Conservation (phyloP, 2,329 filamentous ascomycete species). For the Aspergillus japonicus region DNA sequence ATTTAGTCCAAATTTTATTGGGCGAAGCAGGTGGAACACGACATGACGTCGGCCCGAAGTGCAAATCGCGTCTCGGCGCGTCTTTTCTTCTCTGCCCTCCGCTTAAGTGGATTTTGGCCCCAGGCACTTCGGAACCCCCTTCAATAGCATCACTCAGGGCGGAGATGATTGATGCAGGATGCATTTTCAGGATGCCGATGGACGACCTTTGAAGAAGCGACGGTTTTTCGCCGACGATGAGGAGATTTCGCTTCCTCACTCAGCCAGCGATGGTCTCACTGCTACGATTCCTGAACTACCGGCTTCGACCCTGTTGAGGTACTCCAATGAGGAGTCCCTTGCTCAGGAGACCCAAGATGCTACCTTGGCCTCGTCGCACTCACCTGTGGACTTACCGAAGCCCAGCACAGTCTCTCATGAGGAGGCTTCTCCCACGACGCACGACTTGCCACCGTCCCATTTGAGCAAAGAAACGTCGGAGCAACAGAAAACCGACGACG, state of each 20-base stretch:
- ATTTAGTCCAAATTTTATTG: background rate
- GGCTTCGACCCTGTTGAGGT: conserved; percentile 4
- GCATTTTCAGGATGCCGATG: conserved; percentile 46
- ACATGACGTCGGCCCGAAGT: conserved; percentile 28
- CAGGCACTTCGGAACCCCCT: background rate
- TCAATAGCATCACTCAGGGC: background rate
- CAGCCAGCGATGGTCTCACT: conserved; percentile 3
- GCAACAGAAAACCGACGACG: conserved; percentile 20
- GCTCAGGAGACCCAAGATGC: background rate
- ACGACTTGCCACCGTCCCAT: background rate
- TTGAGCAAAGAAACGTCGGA: conserved; percentile 1
- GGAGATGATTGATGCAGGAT: conserved; percentile 23
- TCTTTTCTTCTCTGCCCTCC: conserved; percentile 22
- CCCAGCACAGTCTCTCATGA: background rate
- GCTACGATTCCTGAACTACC: conserved; percentile 21
- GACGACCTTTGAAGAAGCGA: conserved; percentile 60
- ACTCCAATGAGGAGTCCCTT: background rate
- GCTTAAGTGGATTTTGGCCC: background rate
- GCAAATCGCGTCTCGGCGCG: conserved; percentile 37
- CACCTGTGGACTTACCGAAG: background rate
- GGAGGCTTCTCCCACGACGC: background rate
- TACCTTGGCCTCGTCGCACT: background rate
- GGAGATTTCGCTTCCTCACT: conserved; percentile 21
- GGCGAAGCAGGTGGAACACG: conserved; percentile 7
- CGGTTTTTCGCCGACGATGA: conserved; percentile 60